Base-by-base conservation (phyloP, 345 rosid species). In the Nasturtium officinale region DNA sequence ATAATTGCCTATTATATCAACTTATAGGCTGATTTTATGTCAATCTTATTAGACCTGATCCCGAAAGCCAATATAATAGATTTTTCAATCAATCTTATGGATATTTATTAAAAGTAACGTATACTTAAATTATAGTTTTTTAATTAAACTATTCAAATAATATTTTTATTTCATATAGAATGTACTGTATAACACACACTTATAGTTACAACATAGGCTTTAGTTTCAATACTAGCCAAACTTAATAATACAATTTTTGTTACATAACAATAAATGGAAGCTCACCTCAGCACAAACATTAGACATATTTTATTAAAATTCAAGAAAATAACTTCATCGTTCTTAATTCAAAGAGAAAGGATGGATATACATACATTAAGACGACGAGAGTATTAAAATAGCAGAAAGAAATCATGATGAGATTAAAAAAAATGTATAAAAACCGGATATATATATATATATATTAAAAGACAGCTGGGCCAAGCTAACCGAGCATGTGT, bases 401-500 rank as follows among this genome's bases (percentile, higher is more conserved):
- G 23, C 46, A 45, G 0, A 56, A 4, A 65, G 15, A 65, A 47
- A 65, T 25, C 18, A 54, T 45, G 18, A 64, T 16, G 28, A 72
- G 3, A 18, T 46, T 8, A 15, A 57, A 42, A 3, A 15, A 23
- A 12, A 3, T 0, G 7, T 46, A 29, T 18, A 33, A 33, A 33
- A 33, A 33, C 9, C 38, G 38, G 38, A 29, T 8, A 8, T 33
- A 8, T 33, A 8, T 33, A 8, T 33, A 33, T 8, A 47, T 33
- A 5, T 0, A 6, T 11, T 17, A 75, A 40, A 21, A 43, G 51
- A 53, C 58, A 69, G 64, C 55, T 76, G 58, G 58, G 61, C 58
- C 62, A 69, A 53, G 71, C 75, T 69, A 76, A 45, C 50, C 43
- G 29, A 61, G 61, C 74, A 68, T 76, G 33, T 61, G 33, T 59